Evolutionary conservation across 495 filamentous ascomycete species (phyloP).

Genomic region (Arthonia radiata): DNA sequence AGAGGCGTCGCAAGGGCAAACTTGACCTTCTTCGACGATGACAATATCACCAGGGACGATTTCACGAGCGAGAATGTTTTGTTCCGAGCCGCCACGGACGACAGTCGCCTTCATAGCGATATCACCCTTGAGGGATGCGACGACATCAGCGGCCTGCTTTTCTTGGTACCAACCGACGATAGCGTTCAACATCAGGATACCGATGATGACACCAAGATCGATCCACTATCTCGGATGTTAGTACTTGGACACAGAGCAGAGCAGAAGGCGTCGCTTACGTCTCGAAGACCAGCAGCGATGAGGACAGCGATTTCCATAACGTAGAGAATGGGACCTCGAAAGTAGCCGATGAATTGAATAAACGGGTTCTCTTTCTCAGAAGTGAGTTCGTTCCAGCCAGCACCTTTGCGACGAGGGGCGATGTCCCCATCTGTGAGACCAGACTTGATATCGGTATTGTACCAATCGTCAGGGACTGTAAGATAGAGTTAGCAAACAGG

Average conservation of each 20-base stretch:
- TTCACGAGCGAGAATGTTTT: conserved; percentile 54
- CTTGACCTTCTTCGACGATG: conserved; percentile 51
- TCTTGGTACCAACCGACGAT: conserved; percentile 69
- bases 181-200: conserved; percentile 60
- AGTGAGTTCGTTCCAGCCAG: conserved; percentile 49
- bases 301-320: conserved; percentile 71
- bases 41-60: conserved; percentile 64
- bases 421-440: conserved; percentile 34
- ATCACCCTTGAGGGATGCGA: conserved; percentile 57
- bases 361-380: conserved; percentile 60
- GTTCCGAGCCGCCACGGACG: conserved; percentile 39
- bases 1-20: conserved; percentile 47
- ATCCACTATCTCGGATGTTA: too few species aligned
- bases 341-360: conserved; percentile 52
- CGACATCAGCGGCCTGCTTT: conserved; percentile 66
- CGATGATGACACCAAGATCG: conserved; percentile 65
- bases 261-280: too few species aligned
- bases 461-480: conserved; percentile 48
- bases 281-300: conserved; percentile 52
- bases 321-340: conserved; percentile 65
- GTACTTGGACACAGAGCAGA: too few species aligned
- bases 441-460: conserved; percentile 39
- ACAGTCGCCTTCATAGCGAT: conserved; percentile 59
- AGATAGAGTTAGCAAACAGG: too few species aligned
- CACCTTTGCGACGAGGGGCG: conserved; percentile 37